These are phyloP conservation scores for Misopates orontium DNA, from an alignment of 257 asterid genomes.

Conservation along the genomic window DNA sequence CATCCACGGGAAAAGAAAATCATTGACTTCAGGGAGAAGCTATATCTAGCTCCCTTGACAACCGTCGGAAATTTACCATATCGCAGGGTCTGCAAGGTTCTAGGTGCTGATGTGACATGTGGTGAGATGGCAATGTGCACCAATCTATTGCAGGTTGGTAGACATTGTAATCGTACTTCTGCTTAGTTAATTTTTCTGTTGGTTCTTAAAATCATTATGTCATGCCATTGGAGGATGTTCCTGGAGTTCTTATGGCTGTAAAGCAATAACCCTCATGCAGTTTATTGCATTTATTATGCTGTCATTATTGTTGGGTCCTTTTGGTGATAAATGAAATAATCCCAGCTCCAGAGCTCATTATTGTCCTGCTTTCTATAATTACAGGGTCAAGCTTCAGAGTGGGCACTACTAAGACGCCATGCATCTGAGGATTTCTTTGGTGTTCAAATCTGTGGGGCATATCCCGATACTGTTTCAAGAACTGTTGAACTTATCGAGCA, in stretches of 20 bases:
- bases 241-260: neutral
- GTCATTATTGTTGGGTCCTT: neutral
- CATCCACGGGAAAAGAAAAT: slow-evolving; percentile 84
- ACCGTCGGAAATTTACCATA: slow-evolving; percentile 92
- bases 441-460: slow-evolving; percentile 96
- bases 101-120: slow-evolving; percentile 97
- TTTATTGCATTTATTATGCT: slow-evolving; percentile 1
- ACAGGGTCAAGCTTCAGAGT: slow-evolving; percentile 99
- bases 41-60: slow-evolving; percentile 94
- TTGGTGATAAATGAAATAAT: neutral
- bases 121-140: slow-evolving; percentile 99
- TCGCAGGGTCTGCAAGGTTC: slow-evolving; percentile 87
- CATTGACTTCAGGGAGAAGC: slow-evolving; percentile 84
- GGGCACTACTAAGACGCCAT: slow-evolving; percentile 99
- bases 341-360: slow-evolving; percentile 8
- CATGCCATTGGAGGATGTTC: slow-evolving; percentile 17
- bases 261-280: slow-evolving; percentile 1
- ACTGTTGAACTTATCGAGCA: slow-evolving; percentile 93
- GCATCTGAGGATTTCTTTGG: slow-evolving; percentile 88
- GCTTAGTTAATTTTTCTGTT: slow-evolving; percentile 7
- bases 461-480: slow-evolving; percentile 88
- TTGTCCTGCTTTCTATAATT: slow-evolving; percentile 22
- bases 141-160: slow-evolving; percentile 83
- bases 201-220: neutral
- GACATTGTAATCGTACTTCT: slow-evolving; percentile 12